Base-by-base conservation (phyloP, 129 eudicot genomes). In the sunflower (Helianthus annuus) region DNA sequence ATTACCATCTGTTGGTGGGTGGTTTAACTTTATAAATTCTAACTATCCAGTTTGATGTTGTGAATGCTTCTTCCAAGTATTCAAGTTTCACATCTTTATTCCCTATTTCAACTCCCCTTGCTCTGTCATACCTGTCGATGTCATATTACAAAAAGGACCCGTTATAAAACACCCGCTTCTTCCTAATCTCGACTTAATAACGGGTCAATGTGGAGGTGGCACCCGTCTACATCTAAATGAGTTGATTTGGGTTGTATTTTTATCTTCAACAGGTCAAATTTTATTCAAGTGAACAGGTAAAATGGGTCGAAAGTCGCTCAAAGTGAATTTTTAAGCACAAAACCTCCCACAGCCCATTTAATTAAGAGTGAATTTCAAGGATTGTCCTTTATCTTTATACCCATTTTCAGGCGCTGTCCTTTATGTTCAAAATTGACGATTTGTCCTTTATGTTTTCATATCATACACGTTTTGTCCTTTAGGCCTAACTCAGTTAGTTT, bases 81-180 rank as follows among this genome's bases (percentile, higher is more conserved):
- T 93, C 97, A 55, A 93, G 91, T 79, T 90, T 93, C 68, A 93
- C 85, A 71, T 93, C 98, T 77, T 93, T 93, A 24, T 93, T 93
- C 66, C 98, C 97, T 5, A 93, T 93, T 81, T 93, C 98, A 16
- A 93, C 98, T 1, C 98, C 97, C 74, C 98, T 81, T 9, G 98
- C 98, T 80, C 98, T 79, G 74, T 93, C 98, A 75, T 87, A 93
- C 74, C 98, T 93, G 95, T 76, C 55, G n/a, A 53, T 8, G 16
- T 7, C 64, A 19, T 19, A 74, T 17, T 10, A 38, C 4, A 64
- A 66, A 71, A 39, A 53, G 32, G 32, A 27, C 32, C 32, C 32
- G 32, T 27, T 27, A 27, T 27, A 27, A 27, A 27, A 27, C 32
- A 27, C 32, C 32, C 32, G 32, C 32, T 27, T 27, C 32, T 27